Evolutionary conservation across 2,329 filamentous ascomycete genomes (phyloP), one percentile per base, ranked within the genome.

Genomic region (Microthyrium microscopicum): DNA sequence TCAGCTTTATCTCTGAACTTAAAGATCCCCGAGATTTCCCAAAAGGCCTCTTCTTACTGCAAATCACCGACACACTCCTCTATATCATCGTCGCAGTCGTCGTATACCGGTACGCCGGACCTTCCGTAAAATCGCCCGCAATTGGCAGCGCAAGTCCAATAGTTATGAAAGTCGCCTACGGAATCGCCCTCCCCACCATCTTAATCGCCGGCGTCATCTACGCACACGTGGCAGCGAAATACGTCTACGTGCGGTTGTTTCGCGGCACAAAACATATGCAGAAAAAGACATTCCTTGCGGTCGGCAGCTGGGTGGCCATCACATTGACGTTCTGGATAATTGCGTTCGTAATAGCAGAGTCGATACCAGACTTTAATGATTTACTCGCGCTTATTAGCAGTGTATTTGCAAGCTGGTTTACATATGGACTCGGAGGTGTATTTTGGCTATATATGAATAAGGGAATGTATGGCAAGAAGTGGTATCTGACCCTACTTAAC

Each of bases 131-230:
- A 2, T 73, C 69, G 2, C 77, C 77, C 1, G 76, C 77, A 0
- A 61, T 82, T 2, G 69, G 72, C 5, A 77, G 73, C 0, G 68
- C 73, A 5, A 61, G 64, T 3, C 48, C 48, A 2, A 46, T 63
- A 0, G 54, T 80, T 29, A 61, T 66, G 17, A 77, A 77, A 46
- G 55, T 75, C 9, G 73, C 75, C 11, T 81, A 71, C 54, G 74
- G 72, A 17, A 58, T 80, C 39, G 76, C 75, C 1, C 60, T 76
- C 3, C 75, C 75, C 11, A 79, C 77, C 2, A 80, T 80, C 37
- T 58, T 80, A 29, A 69, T 81, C 31, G 72, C 75, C 0, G 76
- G 75, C 34, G 73, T 79, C 5, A 75, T 81, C 40, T 73, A 77
- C 46, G 73, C 66, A 11, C 70, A 76, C 39, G 68, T 80, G 2